These are phyloP conservation scores for Neostapfia colusana DNA, from an alignment of 176 grass and related monocot species.

Conservation along the genomic window DNA sequence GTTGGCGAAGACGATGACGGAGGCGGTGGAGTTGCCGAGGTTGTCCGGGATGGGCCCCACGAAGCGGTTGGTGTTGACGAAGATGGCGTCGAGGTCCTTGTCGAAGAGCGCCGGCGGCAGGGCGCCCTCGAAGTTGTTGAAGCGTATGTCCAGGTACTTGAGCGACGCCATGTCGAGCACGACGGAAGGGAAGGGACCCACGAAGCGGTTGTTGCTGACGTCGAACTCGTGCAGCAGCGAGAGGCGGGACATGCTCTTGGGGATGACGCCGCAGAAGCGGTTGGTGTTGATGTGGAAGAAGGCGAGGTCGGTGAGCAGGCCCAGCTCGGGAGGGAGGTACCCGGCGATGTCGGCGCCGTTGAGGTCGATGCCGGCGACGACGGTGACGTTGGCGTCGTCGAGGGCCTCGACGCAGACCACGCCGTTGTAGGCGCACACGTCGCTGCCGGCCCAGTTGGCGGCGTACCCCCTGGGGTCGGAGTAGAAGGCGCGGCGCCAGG, in stretches of 20 bases:
- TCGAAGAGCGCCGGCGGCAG: slow-evolving; percentile 46
- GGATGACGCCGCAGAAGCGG: slow-evolving; percentile 58
- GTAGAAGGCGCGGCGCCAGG: slow-evolving; percentile 62
- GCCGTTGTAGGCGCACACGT: slow-evolving; percentile 59
- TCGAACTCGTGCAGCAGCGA: slow-evolving; percentile 48
- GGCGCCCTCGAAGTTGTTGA: slow-evolving; percentile 58
- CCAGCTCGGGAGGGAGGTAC: slow-evolving; percentile 41
- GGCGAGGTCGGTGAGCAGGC: slow-evolving; percentile 49
- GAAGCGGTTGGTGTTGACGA: slow-evolving; percentile 53
- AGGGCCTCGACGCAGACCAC: slow-evolving; percentile 35
- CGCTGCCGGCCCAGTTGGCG: slow-evolving; percentile 37
- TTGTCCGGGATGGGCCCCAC: slow-evolving; percentile 32
- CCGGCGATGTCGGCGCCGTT: slow-evolving; percentile 60
- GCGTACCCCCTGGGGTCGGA: slow-evolving; percentile 59
- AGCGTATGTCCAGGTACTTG: slow-evolving; percentile 51
- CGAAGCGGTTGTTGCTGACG: slow-evolving; percentile 58
- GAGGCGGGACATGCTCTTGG: slow-evolving; percentile 36
- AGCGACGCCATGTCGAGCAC: slow-evolving; percentile 29
- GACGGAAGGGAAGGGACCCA: slow-evolving; percentile 41
- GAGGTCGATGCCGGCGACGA: slow-evolving; percentile 48
- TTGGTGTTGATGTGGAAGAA: slow-evolving; percentile 64
- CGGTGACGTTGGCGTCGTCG: slow-evolving; percentile 23
- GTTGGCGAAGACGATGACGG: slow-evolving; percentile 49
- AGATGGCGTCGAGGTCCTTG: slow-evolving; percentile 51
- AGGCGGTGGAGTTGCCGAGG: slow-evolving; percentile 52